Evolutionary conservation across 768 basidiomycete species (phyloP).

Genomic region (Heimioporus sp.): DNA sequence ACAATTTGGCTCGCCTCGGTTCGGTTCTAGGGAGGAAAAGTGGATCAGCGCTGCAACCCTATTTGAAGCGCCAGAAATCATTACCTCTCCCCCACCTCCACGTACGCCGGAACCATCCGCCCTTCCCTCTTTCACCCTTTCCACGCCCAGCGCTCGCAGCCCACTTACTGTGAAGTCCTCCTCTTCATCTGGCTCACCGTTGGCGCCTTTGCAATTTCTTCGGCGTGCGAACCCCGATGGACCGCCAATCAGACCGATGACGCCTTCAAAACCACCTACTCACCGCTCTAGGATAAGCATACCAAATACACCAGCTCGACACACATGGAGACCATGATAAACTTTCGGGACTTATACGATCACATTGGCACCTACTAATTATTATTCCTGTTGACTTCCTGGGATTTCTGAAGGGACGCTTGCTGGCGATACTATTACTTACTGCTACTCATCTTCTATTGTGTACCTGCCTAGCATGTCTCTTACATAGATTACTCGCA

Average conservation of each 20-base stretch:
- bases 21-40: constrained; percentile 57
- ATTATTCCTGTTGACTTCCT: constrained; percentile 30
- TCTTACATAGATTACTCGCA: constrained; percentile 11
- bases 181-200: constrained; percentile 65
- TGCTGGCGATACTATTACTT: constrained; percentile 18
- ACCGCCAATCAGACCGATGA: constrained; percentile 50
- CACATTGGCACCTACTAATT: constrained; percentile 20
- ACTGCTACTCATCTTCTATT: constrained; percentile 19
- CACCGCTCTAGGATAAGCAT: constrained; percentile 43
- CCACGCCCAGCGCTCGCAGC: constrained; percentile 45
- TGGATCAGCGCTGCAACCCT: constrained; percentile 84
- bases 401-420: constrained; percentile 22
- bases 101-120: constrained; percentile 67
- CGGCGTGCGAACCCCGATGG: constrained; percentile 69
- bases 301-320: constrained; percentile 47
- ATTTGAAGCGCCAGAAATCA: constrained; percentile 50
- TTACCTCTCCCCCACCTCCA: constrained; percentile 40
- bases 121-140: constrained; percentile 67
- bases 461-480: constrained; percentile 25
- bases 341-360: constrained; percentile 18
- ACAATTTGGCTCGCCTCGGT: constrained; percentile 38
- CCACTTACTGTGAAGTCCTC: constrained; percentile 49
- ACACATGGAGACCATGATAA: constrained; percentile 64
- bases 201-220: constrained; percentile 83
- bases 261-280: constrained; percentile 60